Conservation (phyloP, 176 grass and related monocot genomes). For the Themeda triandra region DNA sequence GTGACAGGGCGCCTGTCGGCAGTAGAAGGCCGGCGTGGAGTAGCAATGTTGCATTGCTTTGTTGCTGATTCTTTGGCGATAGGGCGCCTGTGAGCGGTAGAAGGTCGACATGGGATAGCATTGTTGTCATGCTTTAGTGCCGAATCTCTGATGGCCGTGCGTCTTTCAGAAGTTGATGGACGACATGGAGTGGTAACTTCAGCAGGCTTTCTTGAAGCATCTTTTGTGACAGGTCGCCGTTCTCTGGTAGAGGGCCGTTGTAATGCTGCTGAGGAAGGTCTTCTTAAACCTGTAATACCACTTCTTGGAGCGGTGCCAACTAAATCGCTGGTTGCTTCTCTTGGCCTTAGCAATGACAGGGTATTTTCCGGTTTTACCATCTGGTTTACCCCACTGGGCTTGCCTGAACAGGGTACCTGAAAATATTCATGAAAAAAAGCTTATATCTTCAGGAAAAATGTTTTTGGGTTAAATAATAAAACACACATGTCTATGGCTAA, state of each 20-base stretch:
- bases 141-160: conserved; percentile 11
- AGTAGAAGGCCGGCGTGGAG: conserved; percentile 11
- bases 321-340: conserved; percentile 27
- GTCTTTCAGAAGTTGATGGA: conserved; percentile 36
- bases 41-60: conserved; percentile 5
- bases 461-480: conserved; percentile 14
- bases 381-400: conserved; percentile 28
- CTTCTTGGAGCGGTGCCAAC: conserved; percentile 21
- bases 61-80: conserved; percentile 15
- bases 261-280: conserved; percentile 41
- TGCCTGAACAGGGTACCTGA: conserved; percentile 35
- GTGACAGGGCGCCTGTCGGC: not conserved
- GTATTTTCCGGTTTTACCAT: conserved; percentile 42
- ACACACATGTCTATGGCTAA: not conserved
- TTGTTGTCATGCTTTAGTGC: conserved; percentile 40
- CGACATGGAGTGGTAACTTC: conserved; percentile 25
- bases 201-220: conserved; percentile 27
- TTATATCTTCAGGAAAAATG: conserved; percentile 25
- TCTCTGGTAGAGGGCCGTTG: conserved; percentile 31
- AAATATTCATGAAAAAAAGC: conserved; percentile 31
- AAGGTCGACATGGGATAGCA: conserved; percentile 21
- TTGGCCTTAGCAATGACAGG: conserved; percentile 39
- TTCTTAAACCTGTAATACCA: conserved; percentile 33
- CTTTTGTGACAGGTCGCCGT: conserved; percentile 17
- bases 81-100: conserved; percentile 36